These are phyloP conservation scores for Physocladia obscura DNA, from an alignment of 192 early-diverging fungal genomes.

Conservation along the genomic window DNA sequence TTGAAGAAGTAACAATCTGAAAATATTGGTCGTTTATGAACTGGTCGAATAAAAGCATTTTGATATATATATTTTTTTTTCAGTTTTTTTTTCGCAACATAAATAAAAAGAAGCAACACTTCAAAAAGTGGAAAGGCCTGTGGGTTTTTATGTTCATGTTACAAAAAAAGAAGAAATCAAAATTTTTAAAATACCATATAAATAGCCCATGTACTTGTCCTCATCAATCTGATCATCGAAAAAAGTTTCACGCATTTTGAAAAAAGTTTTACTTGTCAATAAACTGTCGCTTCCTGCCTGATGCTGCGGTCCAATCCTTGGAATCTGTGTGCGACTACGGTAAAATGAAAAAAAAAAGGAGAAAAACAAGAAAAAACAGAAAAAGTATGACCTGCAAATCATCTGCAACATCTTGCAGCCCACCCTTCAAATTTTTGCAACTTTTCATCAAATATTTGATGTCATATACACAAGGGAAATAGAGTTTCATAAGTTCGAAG, in stretches of 20 bases:
- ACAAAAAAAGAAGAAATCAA: neutral
- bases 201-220: conserved; percentile 75
- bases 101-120: neutral
- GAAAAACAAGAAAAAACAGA: conserved; percentile 8
- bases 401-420: conserved; percentile 97
- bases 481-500: conserved; percentile 84
- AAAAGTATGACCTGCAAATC: conserved; percentile 76
- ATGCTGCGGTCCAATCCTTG: conserved; percentile 94
- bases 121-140: conserved; percentile 11
- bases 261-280: conserved; percentile 95
- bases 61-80: too few relatives aligned
- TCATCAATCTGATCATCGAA: conserved; percentile 97
- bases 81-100: neutral
- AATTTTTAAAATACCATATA: conserved; percentile 44
- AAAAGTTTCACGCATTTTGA: conserved; percentile 94
- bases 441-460: conserved; percentile 99
- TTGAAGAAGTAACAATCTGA: conserved; percentile 43
- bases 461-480: conserved; percentile 99
- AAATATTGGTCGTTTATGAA: too few relatives aligned
- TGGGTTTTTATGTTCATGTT: neutral
- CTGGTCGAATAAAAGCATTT: too few relatives aligned
- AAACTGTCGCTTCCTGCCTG: conserved; percentile 98
- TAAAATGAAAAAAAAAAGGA: neutral
- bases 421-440: conserved; percentile 93
- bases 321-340: too few relatives aligned